phyloP scores from a whole-genome alignment of 2,329 filamentous ascomycete genomes.

The Botrytis aclada region DNA sequence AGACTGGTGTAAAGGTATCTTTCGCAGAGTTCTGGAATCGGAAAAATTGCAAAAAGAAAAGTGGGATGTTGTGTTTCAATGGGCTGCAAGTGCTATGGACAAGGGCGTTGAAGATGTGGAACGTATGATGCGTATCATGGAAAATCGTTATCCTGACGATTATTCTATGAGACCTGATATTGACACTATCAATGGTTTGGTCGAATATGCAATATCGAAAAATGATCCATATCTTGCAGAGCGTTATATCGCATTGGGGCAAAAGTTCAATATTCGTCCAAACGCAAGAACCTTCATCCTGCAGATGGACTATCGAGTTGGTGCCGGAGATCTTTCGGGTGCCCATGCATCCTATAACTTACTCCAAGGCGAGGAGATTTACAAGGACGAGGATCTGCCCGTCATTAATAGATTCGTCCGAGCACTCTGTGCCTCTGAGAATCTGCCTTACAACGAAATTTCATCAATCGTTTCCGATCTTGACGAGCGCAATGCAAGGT shows the following conservation, averaged over 20 bases:
- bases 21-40: conserved; percentile 45
- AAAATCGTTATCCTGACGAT: conserved; percentile 47
- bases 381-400: conserved; percentile 57
- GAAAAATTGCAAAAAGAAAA: conserved; percentile 48
- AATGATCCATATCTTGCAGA: conserved; percentile 70
- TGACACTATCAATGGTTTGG: conserved; percentile 71
- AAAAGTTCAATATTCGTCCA: conserved; percentile 61
- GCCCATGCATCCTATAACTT: conserved; percentile 64
- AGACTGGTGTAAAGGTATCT: conserved; percentile 60
- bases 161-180: conserved; percentile 57
- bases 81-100: conserved; percentile 66
- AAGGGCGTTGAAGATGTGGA: conserved; percentile 70
- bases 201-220: conserved; percentile 68
- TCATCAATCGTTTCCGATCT: conserved; percentile 70
- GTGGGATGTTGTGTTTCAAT: conserved; percentile 73
- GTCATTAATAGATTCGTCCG: conserved; percentile 70
- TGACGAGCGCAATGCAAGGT: conserved; percentile 63
- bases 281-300: conserved; percentile 70
- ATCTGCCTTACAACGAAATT: conserved; percentile 66
- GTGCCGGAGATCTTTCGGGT: conserved; percentile 67
- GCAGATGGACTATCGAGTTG: conserved; percentile 73
- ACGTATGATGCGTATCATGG: conserved; percentile 68
- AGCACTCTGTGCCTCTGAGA: conserved; percentile 58
- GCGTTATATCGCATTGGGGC: conserved; percentile 65
- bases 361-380: conserved; percentile 53